phyloP scores from a whole-genome alignment of 306 rosid genomes.

The Abrus pulchellus region DNA sequence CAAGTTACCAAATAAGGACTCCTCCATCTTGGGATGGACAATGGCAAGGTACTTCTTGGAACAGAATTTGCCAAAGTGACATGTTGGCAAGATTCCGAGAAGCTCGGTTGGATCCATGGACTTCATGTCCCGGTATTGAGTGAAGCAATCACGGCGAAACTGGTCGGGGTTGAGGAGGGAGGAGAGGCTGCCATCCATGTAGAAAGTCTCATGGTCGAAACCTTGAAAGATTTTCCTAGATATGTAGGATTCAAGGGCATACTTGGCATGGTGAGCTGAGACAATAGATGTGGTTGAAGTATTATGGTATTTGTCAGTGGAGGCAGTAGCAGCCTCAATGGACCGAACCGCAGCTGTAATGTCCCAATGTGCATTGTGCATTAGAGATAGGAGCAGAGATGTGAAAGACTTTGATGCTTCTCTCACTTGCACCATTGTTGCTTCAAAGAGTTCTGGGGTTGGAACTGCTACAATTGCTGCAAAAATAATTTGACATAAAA shows the following conservation, averaged over 20 bases:
- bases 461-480: conserved; percentile 71
- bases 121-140: conserved; percentile 87
- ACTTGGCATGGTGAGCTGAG: conserved; percentile 78
- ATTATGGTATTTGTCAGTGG: conserved; percentile 49
- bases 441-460: conserved; percentile 75
- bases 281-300: conserved; percentile 55
- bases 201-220: conserved; percentile 93
- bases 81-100: conserved; percentile 84
- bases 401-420: conserved; percentile 87
- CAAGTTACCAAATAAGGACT: conserved; percentile 88
- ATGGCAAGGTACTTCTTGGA: conserved; percentile 88
- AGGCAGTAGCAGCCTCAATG: conserved; percentile 82
- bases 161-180: conserved; percentile 92
- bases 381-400: conserved; percentile 77
- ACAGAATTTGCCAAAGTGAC: conserved; percentile 94
- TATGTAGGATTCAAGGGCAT: conserved; percentile 87
- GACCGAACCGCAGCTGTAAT: conserved; percentile 94
- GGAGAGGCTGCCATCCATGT: conserved; percentile 95
- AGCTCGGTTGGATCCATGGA: conserved; percentile 94
- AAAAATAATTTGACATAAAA: conserved; percentile 32
- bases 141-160: conserved; percentile 84
- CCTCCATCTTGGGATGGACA: conserved; percentile 97
- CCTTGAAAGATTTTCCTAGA: conserved; percentile 85
- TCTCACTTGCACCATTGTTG: conserved; percentile 77
- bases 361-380: conserved; percentile 98